Evolutionary conservation across 2,329 filamentous ascomycete genomes (phyloP).

Genomic region (Sclerotinia sclerotiorum): DNA sequence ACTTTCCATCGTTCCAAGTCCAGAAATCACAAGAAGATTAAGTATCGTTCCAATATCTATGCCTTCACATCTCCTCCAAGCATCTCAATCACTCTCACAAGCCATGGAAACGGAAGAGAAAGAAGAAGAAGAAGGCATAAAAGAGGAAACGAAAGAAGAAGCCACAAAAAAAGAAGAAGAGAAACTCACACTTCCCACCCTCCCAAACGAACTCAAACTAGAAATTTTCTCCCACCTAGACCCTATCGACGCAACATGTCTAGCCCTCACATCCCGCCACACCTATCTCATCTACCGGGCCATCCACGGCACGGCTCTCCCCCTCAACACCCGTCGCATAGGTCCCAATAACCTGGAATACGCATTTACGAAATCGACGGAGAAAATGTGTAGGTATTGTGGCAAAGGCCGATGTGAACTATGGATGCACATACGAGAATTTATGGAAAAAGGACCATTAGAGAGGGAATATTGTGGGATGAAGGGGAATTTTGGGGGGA

Average conservation of each 20-base stretch:
- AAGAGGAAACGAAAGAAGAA: slow-evolving; percentile 4
- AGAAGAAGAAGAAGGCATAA: slow-evolving; percentile 27
- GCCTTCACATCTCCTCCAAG: slow-evolving; percentile 12
- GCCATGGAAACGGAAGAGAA: slow-evolving; percentile 34
- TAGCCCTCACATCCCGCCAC: slow-evolving; percentile 58
- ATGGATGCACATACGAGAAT: slow-evolving; percentile 59
- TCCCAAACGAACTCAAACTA: slow-evolving; percentile 61
- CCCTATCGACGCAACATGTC: slow-evolving; percentile 62
- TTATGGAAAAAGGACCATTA: slow-evolving; percentile 53
- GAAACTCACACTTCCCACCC: slow-evolving; percentile 30
- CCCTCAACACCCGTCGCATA: slow-evolving; percentile 55
- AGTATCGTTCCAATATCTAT: slow-evolving; percentile 7
- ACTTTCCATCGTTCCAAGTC: slow-evolving; percentile 27
- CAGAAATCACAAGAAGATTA: slow-evolving; percentile 29
- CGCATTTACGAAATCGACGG: slow-evolving; percentile 61
- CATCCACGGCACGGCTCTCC: slow-evolving; percentile 53
- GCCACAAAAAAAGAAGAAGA: not conserved
- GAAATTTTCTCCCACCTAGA: slow-evolving; percentile 62
- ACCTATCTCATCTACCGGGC: slow-evolving; percentile 59
- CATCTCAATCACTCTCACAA: slow-evolving; percentile 25
- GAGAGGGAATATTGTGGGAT: slow-evolving; percentile 58
- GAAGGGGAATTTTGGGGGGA: slow-evolving; percentile 55
- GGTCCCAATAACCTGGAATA: slow-evolving; percentile 64
- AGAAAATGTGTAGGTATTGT: slow-evolving; percentile 63
- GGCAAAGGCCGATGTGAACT: slow-evolving; percentile 61